Evolutionary conservation across 192 early-diverging fungal genomes (phyloP).

Genomic region (Chytriomyces sp.): DNA sequence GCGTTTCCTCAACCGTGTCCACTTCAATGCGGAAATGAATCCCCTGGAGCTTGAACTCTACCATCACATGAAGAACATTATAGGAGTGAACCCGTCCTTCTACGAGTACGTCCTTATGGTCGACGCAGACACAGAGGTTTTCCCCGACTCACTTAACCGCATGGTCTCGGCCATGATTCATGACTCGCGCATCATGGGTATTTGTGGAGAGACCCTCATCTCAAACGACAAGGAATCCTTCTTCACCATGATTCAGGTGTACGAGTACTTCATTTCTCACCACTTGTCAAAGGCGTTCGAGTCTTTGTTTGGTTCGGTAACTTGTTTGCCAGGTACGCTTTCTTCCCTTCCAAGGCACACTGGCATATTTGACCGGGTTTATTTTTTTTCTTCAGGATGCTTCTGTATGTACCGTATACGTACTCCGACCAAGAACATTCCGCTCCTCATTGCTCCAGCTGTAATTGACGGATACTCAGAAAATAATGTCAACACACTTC

Average conservation of each 20-base stretch:
- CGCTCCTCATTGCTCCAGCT: constrained; percentile 84
- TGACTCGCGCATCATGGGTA: constrained; percentile 62
- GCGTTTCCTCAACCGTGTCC: constrained; percentile 79
- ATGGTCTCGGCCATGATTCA: constrained; percentile 64
- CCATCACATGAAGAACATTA: constrained; percentile 83
- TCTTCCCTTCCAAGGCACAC: background rate
- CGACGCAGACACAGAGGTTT: constrained; percentile 63
- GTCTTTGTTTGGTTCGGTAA: constrained; percentile 97
- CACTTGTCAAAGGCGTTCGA: constrained; percentile 98
- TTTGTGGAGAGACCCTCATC: constrained; percentile 93
- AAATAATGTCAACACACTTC: constrained; percentile 93
- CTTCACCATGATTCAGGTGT: constrained; percentile 96
- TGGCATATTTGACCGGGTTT: constrained; percentile 41
- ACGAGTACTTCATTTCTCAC: constrained; percentile 99
- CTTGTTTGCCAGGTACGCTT: constrained; percentile 82
- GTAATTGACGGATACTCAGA: constrained; percentile 93
- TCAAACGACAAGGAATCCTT: constrained; percentile 87
- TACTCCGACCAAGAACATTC: constrained; percentile 85
- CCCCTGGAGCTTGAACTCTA: constrained; percentile 81
- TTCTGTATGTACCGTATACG: constrained; percentile 99
- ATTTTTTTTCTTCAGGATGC: constrained; percentile 53
- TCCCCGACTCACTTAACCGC: constrained; percentile 51
- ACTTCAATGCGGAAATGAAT: constrained; percentile 77
- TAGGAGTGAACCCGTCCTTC: constrained; percentile 77
- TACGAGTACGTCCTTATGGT: constrained; percentile 74